Evolutionary conservation across 805 yeast species (phyloP), one percentile per base, ranked within the genome.

Genomic region (Hanseniaspora clermontiae): DNA sequence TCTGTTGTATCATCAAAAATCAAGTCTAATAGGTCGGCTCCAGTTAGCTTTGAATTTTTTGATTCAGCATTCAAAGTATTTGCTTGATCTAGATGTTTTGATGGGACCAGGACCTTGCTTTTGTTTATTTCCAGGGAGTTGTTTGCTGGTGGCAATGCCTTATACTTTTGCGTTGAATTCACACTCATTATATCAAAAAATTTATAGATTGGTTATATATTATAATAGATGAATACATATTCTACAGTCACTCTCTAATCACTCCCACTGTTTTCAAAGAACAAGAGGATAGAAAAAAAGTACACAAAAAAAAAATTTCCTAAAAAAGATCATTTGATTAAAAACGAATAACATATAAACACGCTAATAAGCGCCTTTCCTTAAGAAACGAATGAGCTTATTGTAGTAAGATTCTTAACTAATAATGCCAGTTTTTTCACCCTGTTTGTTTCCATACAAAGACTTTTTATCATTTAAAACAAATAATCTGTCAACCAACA

Each of bases 361-460:
- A 17, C 43, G 14, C 31, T 29, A 24, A 24, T 24, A 45, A 45
- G 37, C 37, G 37, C 48, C 4, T 39, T 19, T 39, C 17, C 15
- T 29, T n/a, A 27, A 7, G 27, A 27, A 43, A 27, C 14, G n/a
- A 24, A 24, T 24, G 27, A 24, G 27, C 27, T 24, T 24, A 24
- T 19, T 8, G 15, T 6, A 14, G 14, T 19, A 19, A 12, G 19
- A 1, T 24, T 7, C 4, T 34, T 31, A 38, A 12, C 46, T 40
- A 7, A 53, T 53, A 8, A 53, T 62, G 5, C 61, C 58, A 1
- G 69, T 70, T 49, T 37, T 53, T 14, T 53, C 57, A 46, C 42
- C 48, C 7, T 45, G 78, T 64, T 74, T 81, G 61, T 79, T 79
- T 15, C 95, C 95, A 62, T 80, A 76, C 38, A 46, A 46, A 38